Percentiles rank a stretch among this genome's conserved stretches.
Conservation (phyloP, 371 early-diverging fungal species). For the Mortierella polycephala region DNA sequence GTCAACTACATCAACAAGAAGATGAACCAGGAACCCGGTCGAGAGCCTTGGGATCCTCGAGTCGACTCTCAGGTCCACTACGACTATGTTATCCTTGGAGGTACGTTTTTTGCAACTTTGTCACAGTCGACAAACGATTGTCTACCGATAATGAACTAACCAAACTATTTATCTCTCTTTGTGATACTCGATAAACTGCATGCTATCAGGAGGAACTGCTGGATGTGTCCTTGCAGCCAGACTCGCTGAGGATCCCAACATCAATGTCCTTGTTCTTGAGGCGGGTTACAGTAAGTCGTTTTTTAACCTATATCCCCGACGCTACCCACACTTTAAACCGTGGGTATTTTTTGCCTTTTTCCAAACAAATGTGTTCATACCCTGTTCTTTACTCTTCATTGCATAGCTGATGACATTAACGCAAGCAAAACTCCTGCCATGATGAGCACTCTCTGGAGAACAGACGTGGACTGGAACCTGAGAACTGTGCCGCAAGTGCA, state of each 20-base stretch:
- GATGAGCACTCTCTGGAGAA: constrained; percentile 1
- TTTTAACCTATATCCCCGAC: neutral
- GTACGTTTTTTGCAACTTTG: neutral
- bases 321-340: neutral
- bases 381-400: neutral
- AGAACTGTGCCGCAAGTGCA: constrained; percentile 36
- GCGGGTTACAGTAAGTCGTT: constrained; percentile 41
- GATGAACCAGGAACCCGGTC: constrained; percentile 22
- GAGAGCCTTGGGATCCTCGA: constrained; percentile 38
- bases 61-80: constrained; percentile 24
- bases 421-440: constrained; percentile 25
- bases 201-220: constrained; percentile 38
- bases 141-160: neutral
- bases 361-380: neutral
- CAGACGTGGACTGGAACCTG: constrained; percentile 36
- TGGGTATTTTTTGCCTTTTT: neutral
- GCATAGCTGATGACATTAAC: constrained; percentile 31
- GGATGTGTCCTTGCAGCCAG: constrained; percentile 48
- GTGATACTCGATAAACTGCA: neutral
- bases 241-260: constrained; percentile 37
- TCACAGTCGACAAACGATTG: too few relatives aligned
- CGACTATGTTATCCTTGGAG: constrained; percentile 46
- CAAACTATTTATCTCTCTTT: neutral
- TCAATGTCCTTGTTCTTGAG: constrained; percentile 43
- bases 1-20: constrained; percentile 18